Percentiles rank a stretch among this genome's conserved stretches.
These are phyloP conservation scores for Musa balbisiana DNA, from an alignment of 202 grass and related monocot species.

Conservation along the genomic window DNA sequence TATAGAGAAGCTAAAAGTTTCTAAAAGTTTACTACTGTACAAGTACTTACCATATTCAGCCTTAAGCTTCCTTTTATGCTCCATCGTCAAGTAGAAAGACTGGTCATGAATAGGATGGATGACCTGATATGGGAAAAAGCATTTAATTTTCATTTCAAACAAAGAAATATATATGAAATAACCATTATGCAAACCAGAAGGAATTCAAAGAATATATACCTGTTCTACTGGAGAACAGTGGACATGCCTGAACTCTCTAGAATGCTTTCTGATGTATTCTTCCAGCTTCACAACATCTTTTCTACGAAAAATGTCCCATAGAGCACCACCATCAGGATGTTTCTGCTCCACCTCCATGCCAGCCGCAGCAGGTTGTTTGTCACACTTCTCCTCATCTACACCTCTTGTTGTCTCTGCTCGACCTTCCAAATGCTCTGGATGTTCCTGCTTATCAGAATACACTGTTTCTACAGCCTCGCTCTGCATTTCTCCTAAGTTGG, in stretches of 20 bases:
- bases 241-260: constrained; percentile 48
- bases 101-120: constrained; percentile 58
- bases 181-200: neutral
- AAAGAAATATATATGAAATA: neutral
- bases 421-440: neutral
- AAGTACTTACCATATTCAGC: constrained; percentile 57
- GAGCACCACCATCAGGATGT: constrained; percentile 40
- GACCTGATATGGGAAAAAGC: constrained; percentile 39
- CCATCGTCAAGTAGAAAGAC: constrained; percentile 60
- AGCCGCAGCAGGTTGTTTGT: neutral
- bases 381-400: neutral
- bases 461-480: neutral
- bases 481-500: neutral
- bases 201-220: constrained; percentile 25
- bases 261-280: constrained; percentile 55
- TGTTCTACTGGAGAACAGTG: constrained; percentile 51
- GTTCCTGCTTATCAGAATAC: neutral
- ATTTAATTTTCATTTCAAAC: neutral
- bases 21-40: neutral
- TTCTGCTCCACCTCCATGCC: constrained; percentile 6
- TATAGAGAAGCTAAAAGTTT: neutral
- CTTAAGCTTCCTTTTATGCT: constrained; percentile 69
- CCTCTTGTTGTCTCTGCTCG: neutral
- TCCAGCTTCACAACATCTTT: constrained; percentile 56
- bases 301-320: constrained; percentile 83